Evolutionary conservation across 1,284 basidiomycete genomes (phyloP), one percentile per base, ranked within the genome.

Genomic region (Lignosus rhinocerotis): DNA sequence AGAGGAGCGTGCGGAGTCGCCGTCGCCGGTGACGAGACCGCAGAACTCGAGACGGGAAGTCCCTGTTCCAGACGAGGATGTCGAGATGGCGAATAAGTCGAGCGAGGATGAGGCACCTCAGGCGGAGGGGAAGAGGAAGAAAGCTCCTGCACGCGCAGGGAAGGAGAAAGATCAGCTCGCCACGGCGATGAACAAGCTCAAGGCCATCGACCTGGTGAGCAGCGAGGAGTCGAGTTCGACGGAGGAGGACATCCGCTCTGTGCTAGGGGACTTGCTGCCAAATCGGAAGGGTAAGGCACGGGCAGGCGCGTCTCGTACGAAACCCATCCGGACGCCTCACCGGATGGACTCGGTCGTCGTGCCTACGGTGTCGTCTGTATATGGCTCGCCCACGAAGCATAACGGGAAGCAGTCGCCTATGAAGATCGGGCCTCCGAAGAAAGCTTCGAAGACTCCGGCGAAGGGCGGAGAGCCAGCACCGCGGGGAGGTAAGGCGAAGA

Each of bases 351-450:
- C 67, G 2, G 63, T 67, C 8, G 36, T 66, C 11, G 56, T 66
- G 33, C 66, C 64, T 21, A 66, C 62, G 3, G 57, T 69, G 32
- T 57, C 55, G 36, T 57, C 64, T 14, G 62, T 58, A 8, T 59
- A 64, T 9, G 31, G 49, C 43, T 62, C 63, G 33, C 61, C 65
- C 7, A 39, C 55, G 5, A 64, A 51, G 53, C 56, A 41, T 39
- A 54, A 50, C 38, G 59, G 54, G 32, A 57, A 57, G 47, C 14
- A 38, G 17, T 17, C 42, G 0, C 38, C 57, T 6, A 45, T 48
- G 16, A 61, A 59, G 19, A 16, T 50, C 36, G 49, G 55, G 1
- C 48, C 60, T 2, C 53, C 60, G 25, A 60, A 50, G 48, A 54
- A 47, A 39, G 33, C 56, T 5, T 34, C 53, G 9, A 58, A 48